Evolutionary conservation across 768 basidiomycete species (phyloP).

Genomic region (Lentinula boryana): DNA sequence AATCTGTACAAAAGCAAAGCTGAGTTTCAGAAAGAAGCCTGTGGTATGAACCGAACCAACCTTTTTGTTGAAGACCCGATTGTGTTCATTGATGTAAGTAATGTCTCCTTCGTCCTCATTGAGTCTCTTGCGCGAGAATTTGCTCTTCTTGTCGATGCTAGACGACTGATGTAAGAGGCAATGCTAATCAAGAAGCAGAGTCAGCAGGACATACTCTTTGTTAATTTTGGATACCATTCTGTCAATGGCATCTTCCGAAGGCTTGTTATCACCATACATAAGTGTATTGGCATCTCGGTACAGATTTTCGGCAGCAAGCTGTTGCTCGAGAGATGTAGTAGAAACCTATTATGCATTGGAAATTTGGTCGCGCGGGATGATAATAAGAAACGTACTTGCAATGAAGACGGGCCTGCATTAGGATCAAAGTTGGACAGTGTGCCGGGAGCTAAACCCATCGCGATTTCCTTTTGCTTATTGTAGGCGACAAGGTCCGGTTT

Average conservation of each 20-base stretch:
- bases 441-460: conserved; percentile 70
- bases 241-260: conserved; percentile 93
- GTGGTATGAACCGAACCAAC: conserved; percentile 25
- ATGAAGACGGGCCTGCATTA: conserved; percentile 30
- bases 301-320: conserved; percentile 68
- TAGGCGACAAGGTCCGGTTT: conserved; percentile 87
- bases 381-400: conserved; percentile 23
- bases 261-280: conserved; percentile 93
- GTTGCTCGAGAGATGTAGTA: conserved; percentile 56
- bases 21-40: background rate
- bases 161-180: conserved; percentile 5
- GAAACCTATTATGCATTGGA: conserved; percentile 29
- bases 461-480: conserved; percentile 84
- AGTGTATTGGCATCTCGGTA: conserved; percentile 93
- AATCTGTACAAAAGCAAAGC: background rate
- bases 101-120: conserved; percentile 96
- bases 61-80: conserved; percentile 98
- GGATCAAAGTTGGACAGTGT: conserved; percentile 59
- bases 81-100: conserved; percentile 98
- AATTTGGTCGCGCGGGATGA: conserved; percentile 7
- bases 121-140: conserved; percentile 79
- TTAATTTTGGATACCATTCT: conserved; percentile 89
- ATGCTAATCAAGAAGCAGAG: background rate
- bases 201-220: conserved; percentile 62
- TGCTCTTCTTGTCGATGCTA: conserved; percentile 86